These are phyloP conservation scores for Suillus lakei DNA, from an alignment of 768 basidiomycete species.

Conservation along the genomic window DNA sequence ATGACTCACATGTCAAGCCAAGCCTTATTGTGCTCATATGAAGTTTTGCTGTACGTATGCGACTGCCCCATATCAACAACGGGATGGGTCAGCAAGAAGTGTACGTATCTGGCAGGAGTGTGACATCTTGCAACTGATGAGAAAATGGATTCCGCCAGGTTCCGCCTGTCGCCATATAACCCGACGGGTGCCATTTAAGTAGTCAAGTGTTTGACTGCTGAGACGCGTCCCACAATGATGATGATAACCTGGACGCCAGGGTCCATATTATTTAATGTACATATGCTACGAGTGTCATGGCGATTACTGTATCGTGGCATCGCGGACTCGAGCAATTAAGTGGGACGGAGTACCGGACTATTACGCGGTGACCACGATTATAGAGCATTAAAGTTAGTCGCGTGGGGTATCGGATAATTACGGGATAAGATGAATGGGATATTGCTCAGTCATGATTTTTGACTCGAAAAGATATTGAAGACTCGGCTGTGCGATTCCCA, in stretches of 20 bases:
- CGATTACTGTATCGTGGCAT: background rate
- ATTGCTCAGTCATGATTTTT: too few species aligned
- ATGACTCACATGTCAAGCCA: conserved; percentile 1
- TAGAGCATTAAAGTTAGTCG: background rate
- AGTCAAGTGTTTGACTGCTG: too few species aligned
- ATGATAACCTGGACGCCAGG: too few species aligned
- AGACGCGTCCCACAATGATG: too few species aligned
- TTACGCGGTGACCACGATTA: too few species aligned
- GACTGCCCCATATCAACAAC: background rate
- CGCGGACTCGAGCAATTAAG: background rate
- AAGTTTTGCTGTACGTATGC: background rate
- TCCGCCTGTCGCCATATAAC: background rate
- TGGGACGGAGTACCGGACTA: too few species aligned
- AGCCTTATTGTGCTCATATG: background rate
- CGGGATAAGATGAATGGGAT: background rate
- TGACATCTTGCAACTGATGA: background rate
- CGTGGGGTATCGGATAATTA: conserved; percentile 1
- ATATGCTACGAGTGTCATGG: background rate
- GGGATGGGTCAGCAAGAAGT: background rate
- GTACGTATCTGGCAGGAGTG: background rate
- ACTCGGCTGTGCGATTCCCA: conserved; percentile 9
- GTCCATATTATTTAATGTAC: too few species aligned
- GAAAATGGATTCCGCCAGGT: background rate
- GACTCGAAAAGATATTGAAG: too few species aligned
- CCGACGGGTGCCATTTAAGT: background rate